A percentile compares a stretch with the other conserved stretches of the same genome.
Evolutionary conservation across 2,329 filamentous ascomycete species (phyloP).

Genomic region (Colletotrichum liriopes): DNA sequence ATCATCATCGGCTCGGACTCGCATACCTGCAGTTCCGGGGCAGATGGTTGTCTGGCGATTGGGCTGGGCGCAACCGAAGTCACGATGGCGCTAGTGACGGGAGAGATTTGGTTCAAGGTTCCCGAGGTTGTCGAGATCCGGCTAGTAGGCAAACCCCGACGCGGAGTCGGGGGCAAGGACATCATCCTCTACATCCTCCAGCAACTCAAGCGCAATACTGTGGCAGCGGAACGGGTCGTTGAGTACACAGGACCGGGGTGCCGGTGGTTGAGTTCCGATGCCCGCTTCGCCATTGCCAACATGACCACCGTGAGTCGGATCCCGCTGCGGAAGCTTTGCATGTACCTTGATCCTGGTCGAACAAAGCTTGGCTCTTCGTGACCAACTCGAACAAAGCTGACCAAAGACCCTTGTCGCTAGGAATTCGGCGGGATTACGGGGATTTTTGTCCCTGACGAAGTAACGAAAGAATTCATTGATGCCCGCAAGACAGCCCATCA

Average conservation of each 20-base stretch:
- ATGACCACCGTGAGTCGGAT: conserved; percentile 45
- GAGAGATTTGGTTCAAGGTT: conserved; percentile 58
- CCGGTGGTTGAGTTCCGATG: conserved; percentile 53
- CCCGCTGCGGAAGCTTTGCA: no score
- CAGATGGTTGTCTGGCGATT: conserved; percentile 54
- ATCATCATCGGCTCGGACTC: conserved; percentile 56
- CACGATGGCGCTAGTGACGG: conserved; percentile 54
- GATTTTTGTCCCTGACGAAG: conserved; percentile 58
- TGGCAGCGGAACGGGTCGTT: conserved; percentile 56
- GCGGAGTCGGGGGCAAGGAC: conserved; percentile 57
- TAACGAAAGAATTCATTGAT: conserved; percentile 54
- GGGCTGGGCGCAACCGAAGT: conserved; percentile 58
- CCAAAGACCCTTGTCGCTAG: neutral
- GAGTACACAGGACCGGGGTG: conserved; percentile 55
- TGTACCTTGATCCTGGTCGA: no score
- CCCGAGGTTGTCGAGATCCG: conserved; percentile 54
- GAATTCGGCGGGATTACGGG: conserved; percentile 62
- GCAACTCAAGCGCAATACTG: conserved; percentile 57
- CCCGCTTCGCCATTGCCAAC: conserved; percentile 57
- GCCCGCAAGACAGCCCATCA: conserved; percentile 52
- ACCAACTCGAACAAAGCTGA: no score
- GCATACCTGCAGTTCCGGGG: conserved; percentile 57
- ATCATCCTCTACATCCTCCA: conserved; percentile 56
- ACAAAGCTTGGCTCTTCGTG: no score
- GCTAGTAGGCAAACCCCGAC: conserved; percentile 50